Base-by-base conservation (phyloP, 768 basidiomycete genomes). In the Termitomyces sp. region DNA sequence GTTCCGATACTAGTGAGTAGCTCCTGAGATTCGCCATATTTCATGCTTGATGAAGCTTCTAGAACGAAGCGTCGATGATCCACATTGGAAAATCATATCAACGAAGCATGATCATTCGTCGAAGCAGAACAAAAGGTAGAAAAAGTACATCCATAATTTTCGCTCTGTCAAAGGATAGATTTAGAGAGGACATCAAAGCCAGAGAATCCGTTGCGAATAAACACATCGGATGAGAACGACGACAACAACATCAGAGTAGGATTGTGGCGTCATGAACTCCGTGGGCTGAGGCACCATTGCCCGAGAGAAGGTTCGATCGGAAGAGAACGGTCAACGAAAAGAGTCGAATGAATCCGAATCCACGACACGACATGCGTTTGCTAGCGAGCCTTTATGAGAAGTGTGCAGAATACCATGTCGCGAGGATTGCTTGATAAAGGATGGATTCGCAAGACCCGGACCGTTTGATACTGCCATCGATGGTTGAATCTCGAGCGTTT, bases 401-500 rank as follows among this genome's bases (percentile, higher is more conserved):
- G 41, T 14, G 51, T 11, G 30, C 3, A 33, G 9, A 16, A 35
- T 35, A 28, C 28, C 20, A 9, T 40, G 49, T 40, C 24, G 52
- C 45, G 47, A 16, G 38, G 45, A 18, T 49, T 54, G 52, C 56
- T 57, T 54, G 60, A 60, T 60, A 60, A 57, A 60, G 56, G 32
- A 35, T 54, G 28, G 43, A 24, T 14, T 54, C 41, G 52, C 56
- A 35, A 44, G 18, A 11, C 41, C 48, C 52, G 56, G 46, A 47
- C 46, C 38, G 57, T 54, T 35, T 32, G 20, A 44, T 32, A 43
- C 56, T 41, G 52, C 46, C 59, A 50, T 54, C 56, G 56, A 60
- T 60, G 41, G 22, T 16, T 20, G 44, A 32, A 32, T 33, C 20
- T 50, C 38, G 32, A 36, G n/a, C 30, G 41, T 41, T 52, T 16